Evolutionary conservation across 2,329 filamentous ascomycete genomes (phyloP).

Genomic region (Penicillium sp.): DNA sequence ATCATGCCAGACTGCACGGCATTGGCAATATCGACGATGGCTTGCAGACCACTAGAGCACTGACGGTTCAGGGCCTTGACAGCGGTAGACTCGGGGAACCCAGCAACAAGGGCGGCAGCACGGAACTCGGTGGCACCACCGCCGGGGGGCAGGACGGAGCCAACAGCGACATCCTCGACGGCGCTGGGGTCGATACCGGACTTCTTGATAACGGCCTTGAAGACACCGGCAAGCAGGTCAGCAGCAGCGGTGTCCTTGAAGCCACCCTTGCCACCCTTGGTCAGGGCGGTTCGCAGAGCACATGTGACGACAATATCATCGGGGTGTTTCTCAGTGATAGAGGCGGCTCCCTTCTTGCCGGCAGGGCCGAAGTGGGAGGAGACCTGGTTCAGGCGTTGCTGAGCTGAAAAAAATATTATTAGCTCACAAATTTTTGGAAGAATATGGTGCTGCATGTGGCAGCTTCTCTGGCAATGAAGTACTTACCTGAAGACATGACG

Average conservation of each 20-base stretch:
- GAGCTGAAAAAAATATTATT: slow-evolving; percentile 40
- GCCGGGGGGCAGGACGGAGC: slow-evolving; percentile 85
- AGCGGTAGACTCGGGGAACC: slow-evolving; percentile 81
- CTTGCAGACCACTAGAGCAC: slow-evolving; percentile 90
- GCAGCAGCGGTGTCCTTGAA: slow-evolving; percentile 93
- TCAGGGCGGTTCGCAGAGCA: slow-evolving; percentile 86
- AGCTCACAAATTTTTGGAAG: not conserved
- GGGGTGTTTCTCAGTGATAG: slow-evolving; percentile 49
- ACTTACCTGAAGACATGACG: slow-evolving; percentile 46
- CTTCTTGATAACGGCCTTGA: slow-evolving; percentile 76
- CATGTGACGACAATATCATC: slow-evolving; percentile 85
- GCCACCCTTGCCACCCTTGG: slow-evolving; percentile 85
- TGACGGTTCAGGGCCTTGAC: slow-evolving; percentile 89
- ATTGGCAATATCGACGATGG: slow-evolving; percentile 91
- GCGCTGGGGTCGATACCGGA: slow-evolving; percentile 84
- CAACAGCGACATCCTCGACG: slow-evolving; percentile 91
- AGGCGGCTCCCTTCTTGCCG: slow-evolving; percentile 34
- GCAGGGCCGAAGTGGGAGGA: slow-evolving; percentile 53
- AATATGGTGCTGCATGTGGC: not conserved
- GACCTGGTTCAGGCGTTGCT: slow-evolving; percentile 60
- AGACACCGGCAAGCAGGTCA: slow-evolving; percentile 79
- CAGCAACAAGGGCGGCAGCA: slow-evolving; percentile 83
- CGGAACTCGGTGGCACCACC: slow-evolving; percentile 97
- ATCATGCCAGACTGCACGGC: slow-evolving; percentile 90
- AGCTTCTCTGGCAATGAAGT: not conserved